Base-by-base conservation (phyloP, 805 yeast species). In the Priceomyces fermenticarens region DNA sequence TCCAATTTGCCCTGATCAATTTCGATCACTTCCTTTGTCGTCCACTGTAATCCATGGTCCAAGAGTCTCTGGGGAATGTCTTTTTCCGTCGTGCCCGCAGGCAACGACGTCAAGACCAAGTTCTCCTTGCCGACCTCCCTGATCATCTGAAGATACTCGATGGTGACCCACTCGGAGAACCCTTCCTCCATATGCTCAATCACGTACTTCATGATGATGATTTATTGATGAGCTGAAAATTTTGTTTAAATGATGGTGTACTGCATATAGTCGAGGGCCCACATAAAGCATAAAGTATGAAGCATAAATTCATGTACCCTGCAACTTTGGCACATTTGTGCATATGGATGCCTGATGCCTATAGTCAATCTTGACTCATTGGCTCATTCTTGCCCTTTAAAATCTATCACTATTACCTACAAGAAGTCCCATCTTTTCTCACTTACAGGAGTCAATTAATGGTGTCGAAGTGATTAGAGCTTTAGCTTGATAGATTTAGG, bases 181-280 rank as follows among this genome's bases (percentile, higher is more conserved):
- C 96, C 98, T 45, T 81, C 85, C 63, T 91, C 99, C 97, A 91
- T 91, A 60, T 91, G 99, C 63, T 91, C 99, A 39, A 91, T 89
- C 39, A 93, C 80, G 72, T 89, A 91, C 64, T 88, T 88, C 95
- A 87, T 87, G 38, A 23, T 29, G 17, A 3, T 14, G 17, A 26
- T 5, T 32, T 10, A 12, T 11, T 12, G 35, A 32, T 32, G 35
- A 32, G 35, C n/a, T 32, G 12, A 20, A 20, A 20, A 20, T 20
- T 20, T 20, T 20, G 25, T 20, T 20, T 20, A 5, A 8, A 8
- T 20, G 25, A 20, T 20, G 7, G 25, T 20, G n/a, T 20, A 4
- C 25, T 20, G 25, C 8, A 20, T 8, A 20, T 20, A 20, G 25
- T 20, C 8, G 7, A 4, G n/a, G n/a, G n/a, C n/a, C n/a, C n/a